phyloP scores from a whole-genome alignment of 768 basidiomycete genomes.

The Leccinum disarticulatum region DNA sequence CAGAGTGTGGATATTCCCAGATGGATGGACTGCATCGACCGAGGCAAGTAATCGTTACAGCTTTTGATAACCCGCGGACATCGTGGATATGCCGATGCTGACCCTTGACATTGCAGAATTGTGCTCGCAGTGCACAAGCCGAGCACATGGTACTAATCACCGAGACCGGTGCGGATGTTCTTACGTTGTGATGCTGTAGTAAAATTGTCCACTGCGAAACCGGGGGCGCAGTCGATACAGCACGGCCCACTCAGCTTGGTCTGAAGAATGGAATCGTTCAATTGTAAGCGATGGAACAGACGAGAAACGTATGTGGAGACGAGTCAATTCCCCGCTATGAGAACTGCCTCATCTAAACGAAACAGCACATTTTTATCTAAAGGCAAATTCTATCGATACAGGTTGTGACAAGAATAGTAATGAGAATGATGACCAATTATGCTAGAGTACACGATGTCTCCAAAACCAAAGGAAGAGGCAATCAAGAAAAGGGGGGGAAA shows the following conservation, averaged over 20 bases:
- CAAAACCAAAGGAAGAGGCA: neutral
- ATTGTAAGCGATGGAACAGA: neutral
- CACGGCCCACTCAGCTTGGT: too few relatives aligned
- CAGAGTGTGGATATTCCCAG: conserved; percentile 76
- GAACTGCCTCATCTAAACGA: neutral
- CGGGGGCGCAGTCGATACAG: too few relatives aligned
- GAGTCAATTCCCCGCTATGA: neutral
- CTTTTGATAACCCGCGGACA: neutral
- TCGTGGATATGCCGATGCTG: neutral
- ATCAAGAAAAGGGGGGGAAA: neutral
- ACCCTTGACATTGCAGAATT: conserved; percentile 48
- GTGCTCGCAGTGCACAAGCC: conserved; percentile 79
- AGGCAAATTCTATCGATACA: neutral
- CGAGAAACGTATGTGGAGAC: neutral
- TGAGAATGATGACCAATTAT: neutral
- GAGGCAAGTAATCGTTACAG: conserved; percentile 47
- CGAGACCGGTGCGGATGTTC: conserved; percentile 69
- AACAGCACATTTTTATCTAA: neutral
- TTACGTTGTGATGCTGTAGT: conserved; percentile 47
- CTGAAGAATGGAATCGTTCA: neutral
- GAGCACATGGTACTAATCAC: conserved; percentile 91
- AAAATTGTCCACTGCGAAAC: too few relatives aligned
- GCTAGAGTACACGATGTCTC: conserved; percentile 12
- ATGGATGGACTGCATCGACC: conserved; percentile 93
- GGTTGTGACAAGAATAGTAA: neutral